Evolutionary conservation across 257 asterid genomes (phyloP).

Genomic region (Solanum clarkiae): DNA sequence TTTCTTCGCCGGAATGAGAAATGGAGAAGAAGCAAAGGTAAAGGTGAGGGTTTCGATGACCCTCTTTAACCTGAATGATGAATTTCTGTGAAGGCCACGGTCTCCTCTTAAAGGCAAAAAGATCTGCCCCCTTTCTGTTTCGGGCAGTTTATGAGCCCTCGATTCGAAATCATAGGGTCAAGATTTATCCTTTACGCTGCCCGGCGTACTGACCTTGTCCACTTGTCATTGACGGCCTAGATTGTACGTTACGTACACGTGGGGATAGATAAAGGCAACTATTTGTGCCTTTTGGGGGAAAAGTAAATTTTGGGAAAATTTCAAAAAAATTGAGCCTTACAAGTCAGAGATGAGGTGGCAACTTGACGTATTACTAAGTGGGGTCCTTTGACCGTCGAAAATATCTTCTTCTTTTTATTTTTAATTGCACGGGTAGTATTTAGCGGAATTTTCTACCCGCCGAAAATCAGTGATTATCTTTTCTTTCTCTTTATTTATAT

Average conservation of each 20-base stretch:
- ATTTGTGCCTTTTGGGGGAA: slow-evolving; percentile 4
- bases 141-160: slow-evolving; percentile 19
- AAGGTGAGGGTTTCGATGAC: slow-evolving; percentile 9
- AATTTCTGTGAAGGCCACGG: not conserved
- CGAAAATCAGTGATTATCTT: not conserved
- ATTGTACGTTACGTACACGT: slow-evolving; percentile 2
- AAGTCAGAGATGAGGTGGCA: not conserved
- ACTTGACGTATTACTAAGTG: not conserved
- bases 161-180: slow-evolving; percentile 3
- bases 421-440: not conserved
- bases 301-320: not conserved
- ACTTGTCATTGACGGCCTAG: slow-evolving; percentile 18
- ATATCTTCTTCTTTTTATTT: not conserved
- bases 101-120: slow-evolving; percentile 16
- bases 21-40: not conserved
- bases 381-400: not conserved
- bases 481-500: not conserved
- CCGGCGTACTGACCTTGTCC: slow-evolving; percentile 8
- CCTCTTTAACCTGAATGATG: slow-evolving; percentile 1
- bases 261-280: not conserved
- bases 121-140: slow-evolving; percentile 9
- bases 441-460: not conserved
- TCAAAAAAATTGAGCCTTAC: not conserved
- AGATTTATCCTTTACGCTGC: not conserved
- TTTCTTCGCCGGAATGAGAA: not conserved